Conservation (phyloP, 2,329 filamentous ascomycete genomes). For the Calonectria crousiana region DNA sequence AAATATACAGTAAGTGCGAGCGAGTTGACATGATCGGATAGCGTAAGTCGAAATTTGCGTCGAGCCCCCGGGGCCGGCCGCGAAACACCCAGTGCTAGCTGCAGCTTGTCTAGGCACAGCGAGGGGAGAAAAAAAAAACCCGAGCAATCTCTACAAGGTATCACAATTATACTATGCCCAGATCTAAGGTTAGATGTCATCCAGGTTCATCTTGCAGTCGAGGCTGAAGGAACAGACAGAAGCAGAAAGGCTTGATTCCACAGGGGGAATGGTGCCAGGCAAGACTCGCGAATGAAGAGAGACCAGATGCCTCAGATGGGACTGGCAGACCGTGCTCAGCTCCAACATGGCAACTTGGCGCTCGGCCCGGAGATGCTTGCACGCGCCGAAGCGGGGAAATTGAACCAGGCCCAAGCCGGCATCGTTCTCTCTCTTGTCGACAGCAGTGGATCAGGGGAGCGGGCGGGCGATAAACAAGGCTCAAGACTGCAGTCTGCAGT, state of each 20-base stretch:
- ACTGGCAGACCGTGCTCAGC: slow-evolving; percentile 34
- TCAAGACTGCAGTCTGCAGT: slow-evolving; percentile 4
- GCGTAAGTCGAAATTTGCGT: slow-evolving; percentile 37
- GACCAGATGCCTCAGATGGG: slow-evolving; percentile 43
- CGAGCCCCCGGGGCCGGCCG: slow-evolving; percentile 33
- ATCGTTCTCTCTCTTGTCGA: slow-evolving; percentile 29
- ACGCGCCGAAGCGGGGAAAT: slow-evolving; percentile 40
- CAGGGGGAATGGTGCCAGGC: slow-evolving; percentile 42
- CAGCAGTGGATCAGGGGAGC: slow-evolving; percentile 18
- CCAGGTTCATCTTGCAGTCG: slow-evolving; percentile 44
- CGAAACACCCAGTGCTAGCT: slow-evolving; percentile 24
- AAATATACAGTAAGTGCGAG: slow-evolving; percentile 31
- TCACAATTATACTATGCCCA: slow-evolving; percentile 9
- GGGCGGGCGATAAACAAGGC: slow-evolving; percentile 9
- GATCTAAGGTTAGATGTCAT: slow-evolving; percentile 38
- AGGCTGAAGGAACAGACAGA: slow-evolving; percentile 43
- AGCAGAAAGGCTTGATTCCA: slow-evolving; percentile 43
- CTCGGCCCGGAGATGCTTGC: slow-evolving; percentile 38
- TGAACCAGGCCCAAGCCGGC: slow-evolving; percentile 33
- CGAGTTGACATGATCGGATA: slow-evolving; percentile 41
- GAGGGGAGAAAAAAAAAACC: neutral
- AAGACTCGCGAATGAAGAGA: slow-evolving; percentile 42
- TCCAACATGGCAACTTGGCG: slow-evolving; percentile 30
- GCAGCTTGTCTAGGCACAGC: slow-evolving; percentile 7
- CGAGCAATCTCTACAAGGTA: neutral